Conservation (phyloP, 2,329 filamentous ascomycete genomes). For the Alternaria novae-zelandiae region DNA sequence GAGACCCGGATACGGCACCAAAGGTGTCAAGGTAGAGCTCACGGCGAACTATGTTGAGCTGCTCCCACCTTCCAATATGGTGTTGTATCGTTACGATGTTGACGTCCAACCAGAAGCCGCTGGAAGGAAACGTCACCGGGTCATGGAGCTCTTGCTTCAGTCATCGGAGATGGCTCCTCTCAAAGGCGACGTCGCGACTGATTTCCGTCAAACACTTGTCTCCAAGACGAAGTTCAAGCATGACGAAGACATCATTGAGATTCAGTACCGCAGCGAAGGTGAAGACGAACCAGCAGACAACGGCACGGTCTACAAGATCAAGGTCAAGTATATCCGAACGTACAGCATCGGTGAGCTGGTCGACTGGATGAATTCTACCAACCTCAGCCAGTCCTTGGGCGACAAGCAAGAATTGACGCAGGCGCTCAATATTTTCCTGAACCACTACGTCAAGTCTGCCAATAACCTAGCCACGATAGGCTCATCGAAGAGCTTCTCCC, state of each 20-base stretch:
- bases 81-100: slow-evolving; percentile 22
- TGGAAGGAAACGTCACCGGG: slow-evolving; percentile 18
- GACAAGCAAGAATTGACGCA: slow-evolving; percentile 59
- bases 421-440: slow-evolving; percentile 64
- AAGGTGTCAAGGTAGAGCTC: slow-evolving; percentile 19
- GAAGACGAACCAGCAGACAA: slow-evolving; percentile 22
- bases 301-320: slow-evolving; percentile 19
- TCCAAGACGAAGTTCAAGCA: slow-evolving; percentile 25
- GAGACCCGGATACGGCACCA: slow-evolving; percentile 25
- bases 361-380: slow-evolving; percentile 54
- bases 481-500: slow-evolving; percentile 51
- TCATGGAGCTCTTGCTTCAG: slow-evolving; percentile 26
- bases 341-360: slow-evolving; percentile 48
- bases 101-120: slow-evolving; percentile 12
- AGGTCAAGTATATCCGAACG: slow-evolving; percentile 20
- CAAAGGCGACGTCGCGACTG: slow-evolving; percentile 22
- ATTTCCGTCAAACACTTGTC: slow-evolving; percentile 31
- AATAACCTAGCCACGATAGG: slow-evolving; percentile 55
- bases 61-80: slow-evolving; percentile 15
- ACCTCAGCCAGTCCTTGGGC: slow-evolving; percentile 44
- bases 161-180: slow-evolving; percentile 8
- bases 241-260: slow-evolving; percentile 14
- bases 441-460: slow-evolving; percentile 54
- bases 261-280: slow-evolving; percentile 27
- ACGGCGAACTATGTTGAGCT: slow-evolving; percentile 29